These are phyloP conservation scores for Henckelia pumila DNA, from an alignment of 257 asterid species.

Conservation along the genomic window DNA sequence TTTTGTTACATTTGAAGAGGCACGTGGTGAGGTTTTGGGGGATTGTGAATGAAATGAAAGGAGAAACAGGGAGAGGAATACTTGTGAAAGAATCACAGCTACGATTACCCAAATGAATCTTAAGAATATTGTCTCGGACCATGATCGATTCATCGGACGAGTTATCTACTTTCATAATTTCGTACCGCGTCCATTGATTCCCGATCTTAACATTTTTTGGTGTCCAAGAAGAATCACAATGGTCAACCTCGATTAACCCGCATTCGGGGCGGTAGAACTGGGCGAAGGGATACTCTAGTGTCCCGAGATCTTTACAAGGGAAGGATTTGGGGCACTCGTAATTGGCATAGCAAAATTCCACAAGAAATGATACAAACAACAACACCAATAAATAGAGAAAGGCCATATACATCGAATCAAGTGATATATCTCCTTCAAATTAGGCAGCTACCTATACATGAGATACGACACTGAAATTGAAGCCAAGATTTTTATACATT, in stretches of 20 bases:
- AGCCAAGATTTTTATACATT: background rate
- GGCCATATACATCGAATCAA: too few relatives aligned
- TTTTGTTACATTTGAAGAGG: conserved; percentile 22
- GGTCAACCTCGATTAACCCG: conserved; percentile 35
- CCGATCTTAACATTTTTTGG: conserved; percentile 21
- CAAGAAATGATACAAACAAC: background rate
- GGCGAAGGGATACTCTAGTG: conserved; percentile 33
- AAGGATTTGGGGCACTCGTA: conserved; percentile 29
- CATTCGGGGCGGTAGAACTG: conserved; percentile 9
- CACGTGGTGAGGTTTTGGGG: conserved; percentile 26
- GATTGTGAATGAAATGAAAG: conserved; percentile 25
- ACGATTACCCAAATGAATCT: fast-evolving
- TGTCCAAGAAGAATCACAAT: background rate
- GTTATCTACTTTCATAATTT: background rate
- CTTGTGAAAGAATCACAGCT: conserved; percentile 11
- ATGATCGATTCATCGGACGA: background rate
- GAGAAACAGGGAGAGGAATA: background rate
- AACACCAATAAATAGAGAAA: background rate
- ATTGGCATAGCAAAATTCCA: conserved; percentile 15
- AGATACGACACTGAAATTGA: background rate
- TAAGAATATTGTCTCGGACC: background rate
- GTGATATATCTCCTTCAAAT: background rate
- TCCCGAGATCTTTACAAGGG: conserved; percentile 24
- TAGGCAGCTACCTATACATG: too few relatives aligned
- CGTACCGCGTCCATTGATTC: background rate